Evolutionary conservation across 257 asterid species (phyloP).

Genomic region (Rhazya stricta): DNA sequence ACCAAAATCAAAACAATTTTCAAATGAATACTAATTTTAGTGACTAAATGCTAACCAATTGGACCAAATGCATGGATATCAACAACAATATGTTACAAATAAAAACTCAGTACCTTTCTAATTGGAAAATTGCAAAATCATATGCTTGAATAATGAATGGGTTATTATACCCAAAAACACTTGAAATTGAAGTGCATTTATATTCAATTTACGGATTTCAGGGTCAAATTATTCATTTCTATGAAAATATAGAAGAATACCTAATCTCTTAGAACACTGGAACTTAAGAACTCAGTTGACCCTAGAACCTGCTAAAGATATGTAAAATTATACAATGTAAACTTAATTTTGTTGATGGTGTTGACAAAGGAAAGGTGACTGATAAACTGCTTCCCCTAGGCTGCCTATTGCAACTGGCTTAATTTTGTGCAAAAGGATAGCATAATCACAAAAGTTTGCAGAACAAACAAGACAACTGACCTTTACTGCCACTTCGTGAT

Average conservation of each 20-base stretch:
- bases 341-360: background rate
- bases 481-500: constrained; percentile 90
- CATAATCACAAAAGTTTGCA: background rate
- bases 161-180: background rate
- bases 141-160: background rate
- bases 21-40: background rate
- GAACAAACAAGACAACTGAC: constrained; percentile 31
- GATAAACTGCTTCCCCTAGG: background rate
- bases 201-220: background rate
- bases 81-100: background rate
- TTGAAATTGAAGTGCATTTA: background rate
- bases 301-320: background rate
- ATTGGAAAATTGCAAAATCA: background rate
- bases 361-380: background rate
- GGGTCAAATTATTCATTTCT: background rate
- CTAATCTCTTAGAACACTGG: background rate
- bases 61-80: background rate
- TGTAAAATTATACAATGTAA: background rate
- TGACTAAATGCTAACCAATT: background rate
- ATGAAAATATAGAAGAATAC: background rate
- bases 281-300: background rate
- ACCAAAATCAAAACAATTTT: background rate
- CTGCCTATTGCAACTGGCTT: background rate
- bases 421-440: background rate
- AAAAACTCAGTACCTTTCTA: background rate